Evolutionary conservation across 306 rosid genomes (phyloP).

Genomic region (Clitoria ternatea): DNA sequence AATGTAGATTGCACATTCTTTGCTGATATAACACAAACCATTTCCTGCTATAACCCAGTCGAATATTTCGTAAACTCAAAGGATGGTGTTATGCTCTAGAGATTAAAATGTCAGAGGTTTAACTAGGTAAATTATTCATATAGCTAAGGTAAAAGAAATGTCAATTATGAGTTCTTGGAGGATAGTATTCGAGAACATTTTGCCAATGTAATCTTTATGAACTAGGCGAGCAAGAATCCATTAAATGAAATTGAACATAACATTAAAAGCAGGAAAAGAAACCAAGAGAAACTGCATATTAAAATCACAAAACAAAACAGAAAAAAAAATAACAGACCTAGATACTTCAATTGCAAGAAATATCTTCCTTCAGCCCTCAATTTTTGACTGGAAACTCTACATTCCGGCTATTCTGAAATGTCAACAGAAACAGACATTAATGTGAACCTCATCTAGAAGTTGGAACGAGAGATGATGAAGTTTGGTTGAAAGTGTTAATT

Average conservation of each 20-base stretch:
- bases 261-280: background rate
- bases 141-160: too few relatives aligned
- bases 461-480: background rate
- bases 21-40: background rate
- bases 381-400: background rate
- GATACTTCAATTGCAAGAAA: background rate
- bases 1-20: background rate
- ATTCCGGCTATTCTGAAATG: background rate
- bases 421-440: background rate
- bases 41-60: too few relatives aligned
- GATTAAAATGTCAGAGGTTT: too few relatives aligned
- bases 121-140: too few relatives aligned
- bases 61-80: too few relatives aligned
- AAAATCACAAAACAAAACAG: background rate
- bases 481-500: background rate
- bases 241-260: too few relatives aligned
- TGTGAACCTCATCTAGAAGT: background rate
- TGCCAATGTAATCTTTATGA: too few relatives aligned
- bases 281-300: background rate
- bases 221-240: too few relatives aligned
- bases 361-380: background rate
- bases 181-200: too few relatives aligned
- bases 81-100: too few relatives aligned
- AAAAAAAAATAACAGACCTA: background rate
- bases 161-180: too few relatives aligned